Base-by-base conservation (phyloP, 2,329 filamentous ascomycete species). In the Venturia nashicola region DNA sequence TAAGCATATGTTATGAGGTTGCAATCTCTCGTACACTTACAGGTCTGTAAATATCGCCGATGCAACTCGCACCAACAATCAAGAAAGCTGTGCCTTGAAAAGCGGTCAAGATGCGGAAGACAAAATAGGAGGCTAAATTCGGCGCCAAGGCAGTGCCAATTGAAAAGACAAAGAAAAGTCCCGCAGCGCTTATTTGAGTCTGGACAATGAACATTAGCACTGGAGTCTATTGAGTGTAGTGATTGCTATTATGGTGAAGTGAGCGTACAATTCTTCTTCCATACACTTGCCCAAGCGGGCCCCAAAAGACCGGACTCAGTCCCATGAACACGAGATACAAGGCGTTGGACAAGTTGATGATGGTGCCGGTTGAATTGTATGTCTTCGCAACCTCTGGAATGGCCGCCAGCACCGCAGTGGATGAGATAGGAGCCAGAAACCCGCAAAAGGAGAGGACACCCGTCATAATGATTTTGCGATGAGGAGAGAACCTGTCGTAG, bases 281-380 rank as follows among this genome's bases (percentile, higher is more conserved):
- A 65, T 78, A 80, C 1, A 77, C 76, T 54, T 76, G 76, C 5
- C 75, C 88, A 65, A 90, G 76, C 0, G 89, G 89, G 0, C 88
- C 87, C 82, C 87, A 92, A 34, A 66, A 63, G 4, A 65, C 32
- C 1, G 65, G 85, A 16, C 81, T 83, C 5, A 90, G 64, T 0
- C 86, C 88, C 88, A 91, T 92, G 68, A 87, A 85, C 5, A 86
- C 73, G 77, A 90, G 81, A 68, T 90, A 90, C n/a, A 87, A 74
- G 0, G 89, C 88, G 74, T 92, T 93, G 70, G 83, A 86, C 55
- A 88, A 74, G 70, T 90, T 89, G 71, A 92, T 85, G 64, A 91
- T 81, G 11, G 82, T 82, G 5, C 86, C 86, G 0, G 83, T 87
- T 0, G 86, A 90, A 46, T 77, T 67, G 71, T 83, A 90, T 8